Percentiles rank a stretch among this genome's conserved stretches.
Evolutionary conservation across 192 early-diverging fungal genomes (phyloP).

Genomic region (Bifiguratus adelaidae): DNA sequence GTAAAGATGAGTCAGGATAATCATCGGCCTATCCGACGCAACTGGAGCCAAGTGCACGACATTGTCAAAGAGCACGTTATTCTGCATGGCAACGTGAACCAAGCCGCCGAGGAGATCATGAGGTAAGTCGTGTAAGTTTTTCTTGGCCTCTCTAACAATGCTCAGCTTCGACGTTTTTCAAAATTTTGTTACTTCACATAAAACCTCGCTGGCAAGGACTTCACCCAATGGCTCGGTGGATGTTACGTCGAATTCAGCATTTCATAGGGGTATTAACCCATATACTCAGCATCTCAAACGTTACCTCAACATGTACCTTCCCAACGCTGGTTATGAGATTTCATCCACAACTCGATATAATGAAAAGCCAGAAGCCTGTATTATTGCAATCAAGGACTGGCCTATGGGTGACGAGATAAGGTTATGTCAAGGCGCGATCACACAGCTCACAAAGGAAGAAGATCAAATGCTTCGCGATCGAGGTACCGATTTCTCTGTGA

Average conservation of each 20-base stretch:
- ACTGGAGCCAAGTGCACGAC: conserved; percentile 11
- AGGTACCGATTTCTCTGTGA: conserved; percentile 33
- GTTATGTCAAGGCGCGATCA: conserved; percentile 39
- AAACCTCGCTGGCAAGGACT: conserved; percentile 13
- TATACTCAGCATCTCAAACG: conserved; percentile 30
- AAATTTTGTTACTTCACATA: conserved; percentile 24
- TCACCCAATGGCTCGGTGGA: conserved; percentile 21
- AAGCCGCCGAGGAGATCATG: conserved; percentile 28
- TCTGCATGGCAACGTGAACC: conserved; percentile 14
- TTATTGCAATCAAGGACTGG: conserved; percentile 35
- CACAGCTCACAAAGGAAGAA: conserved; percentile 30
- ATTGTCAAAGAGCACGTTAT: conserved; percentile 29
- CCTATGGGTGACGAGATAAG: conserved; percentile 31
- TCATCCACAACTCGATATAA: conserved; percentile 36
- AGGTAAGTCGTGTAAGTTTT: conserved; percentile 16
- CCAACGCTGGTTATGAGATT: conserved; percentile 45
- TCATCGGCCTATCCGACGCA: conserved; percentile 6
- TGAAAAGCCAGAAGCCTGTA: conserved; percentile 39
- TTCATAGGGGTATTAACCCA: too few species aligned
- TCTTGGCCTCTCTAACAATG: neutral
- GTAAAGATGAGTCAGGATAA: conserved; percentile 35
- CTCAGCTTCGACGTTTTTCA: neutral
- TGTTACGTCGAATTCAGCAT: too few species aligned
- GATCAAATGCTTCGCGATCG: conserved; percentile 35
- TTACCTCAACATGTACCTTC: conserved; percentile 29